These are phyloP conservation scores for Saturnispora sekii DNA, from an alignment of 805 yeast species.

Conservation along the genomic window DNA sequence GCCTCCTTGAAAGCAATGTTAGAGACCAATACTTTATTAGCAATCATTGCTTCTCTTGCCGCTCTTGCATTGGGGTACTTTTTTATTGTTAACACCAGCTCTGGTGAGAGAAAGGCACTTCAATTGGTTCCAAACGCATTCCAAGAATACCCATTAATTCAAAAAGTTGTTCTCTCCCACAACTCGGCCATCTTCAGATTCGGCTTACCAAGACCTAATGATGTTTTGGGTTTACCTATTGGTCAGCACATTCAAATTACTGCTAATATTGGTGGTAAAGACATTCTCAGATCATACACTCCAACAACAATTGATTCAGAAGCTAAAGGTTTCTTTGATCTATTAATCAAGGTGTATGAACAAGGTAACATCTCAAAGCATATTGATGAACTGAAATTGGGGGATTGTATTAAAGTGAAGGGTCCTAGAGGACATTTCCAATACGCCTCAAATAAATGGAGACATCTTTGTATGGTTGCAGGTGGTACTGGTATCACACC, in stretches of 20 bases:
- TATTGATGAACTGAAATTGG: constrained; percentile 63
- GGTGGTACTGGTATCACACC: constrained; percentile 98
- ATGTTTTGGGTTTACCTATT: constrained; percentile 78
- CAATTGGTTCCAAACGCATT: constrained; percentile 46
- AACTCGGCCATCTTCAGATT: constrained; percentile 80
- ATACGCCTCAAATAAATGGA: constrained; percentile 70
- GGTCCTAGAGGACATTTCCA: constrained; percentile 90
- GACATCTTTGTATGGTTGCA: constrained; percentile 78
- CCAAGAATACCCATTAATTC: constrained; percentile 70
- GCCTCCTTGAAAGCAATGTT: background rate
- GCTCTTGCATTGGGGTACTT: constrained; percentile 18
- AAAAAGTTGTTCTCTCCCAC: constrained; percentile 66
- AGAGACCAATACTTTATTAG: constrained; percentile 1
- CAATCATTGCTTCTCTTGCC: constrained; percentile 8
- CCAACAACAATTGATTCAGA: constrained; percentile 74
- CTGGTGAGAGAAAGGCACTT: constrained; percentile 39
- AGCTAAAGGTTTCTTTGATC: constrained; percentile 71
- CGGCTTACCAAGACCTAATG: constrained; percentile 65
- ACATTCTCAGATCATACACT: constrained; percentile 78
- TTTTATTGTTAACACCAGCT: constrained; percentile 6
- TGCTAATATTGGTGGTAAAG: constrained; percentile 70
- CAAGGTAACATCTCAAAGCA: constrained; percentile 74
- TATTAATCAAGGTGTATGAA: constrained; percentile 78
- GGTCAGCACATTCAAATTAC: constrained; percentile 88
- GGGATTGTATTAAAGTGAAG: constrained; percentile 67